Evolutionary conservation across 768 basidiomycete genomes (phyloP).

Genomic region (Tricholoma saponaceum): DNA sequence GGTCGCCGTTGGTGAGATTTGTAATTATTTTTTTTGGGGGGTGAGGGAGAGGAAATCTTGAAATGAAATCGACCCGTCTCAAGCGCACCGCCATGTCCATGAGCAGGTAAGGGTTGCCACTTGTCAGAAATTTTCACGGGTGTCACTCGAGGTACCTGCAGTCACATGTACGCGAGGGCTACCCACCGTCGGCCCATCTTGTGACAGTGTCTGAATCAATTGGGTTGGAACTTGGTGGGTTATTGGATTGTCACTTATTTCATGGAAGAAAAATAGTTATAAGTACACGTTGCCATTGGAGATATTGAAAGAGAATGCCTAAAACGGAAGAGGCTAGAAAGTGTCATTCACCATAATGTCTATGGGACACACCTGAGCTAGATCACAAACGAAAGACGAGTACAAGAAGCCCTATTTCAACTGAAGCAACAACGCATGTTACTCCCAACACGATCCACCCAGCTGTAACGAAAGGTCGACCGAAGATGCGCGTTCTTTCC

Average conservation of each 20-base stretch:
- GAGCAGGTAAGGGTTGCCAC: too few species aligned
- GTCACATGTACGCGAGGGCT: background rate
- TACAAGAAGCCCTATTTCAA: conserved; percentile 64
- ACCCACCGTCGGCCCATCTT: too few species aligned
- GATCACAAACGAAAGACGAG: conserved; percentile 38
- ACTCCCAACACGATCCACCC: conserved; percentile 72
- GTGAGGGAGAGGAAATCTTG: too few species aligned
- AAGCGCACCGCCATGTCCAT: too few species aligned
- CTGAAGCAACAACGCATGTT: conserved; percentile 51
- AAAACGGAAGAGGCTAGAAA: background rate
- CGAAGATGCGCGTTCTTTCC: conserved; percentile 59
- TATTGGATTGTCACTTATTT: background rate
- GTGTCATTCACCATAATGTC: background rate
- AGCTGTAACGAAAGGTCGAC: conserved; percentile 75
- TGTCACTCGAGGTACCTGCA: too few species aligned
- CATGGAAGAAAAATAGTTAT: too few species aligned
- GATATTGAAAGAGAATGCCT: background rate
- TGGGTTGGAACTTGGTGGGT: background rate
- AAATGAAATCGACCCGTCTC: too few species aligned
- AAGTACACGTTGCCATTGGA: background rate
- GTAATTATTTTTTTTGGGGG: too few species aligned
- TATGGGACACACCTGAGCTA: conserved; percentile 24
- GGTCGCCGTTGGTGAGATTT: too few species aligned
- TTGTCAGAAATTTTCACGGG: too few species aligned
- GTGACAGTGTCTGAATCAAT: background rate